These are phyloP conservation scores for Fusarium sacchari DNA, from an alignment of 2,329 filamentous ascomycete genomes.

Conservation along the genomic window DNA sequence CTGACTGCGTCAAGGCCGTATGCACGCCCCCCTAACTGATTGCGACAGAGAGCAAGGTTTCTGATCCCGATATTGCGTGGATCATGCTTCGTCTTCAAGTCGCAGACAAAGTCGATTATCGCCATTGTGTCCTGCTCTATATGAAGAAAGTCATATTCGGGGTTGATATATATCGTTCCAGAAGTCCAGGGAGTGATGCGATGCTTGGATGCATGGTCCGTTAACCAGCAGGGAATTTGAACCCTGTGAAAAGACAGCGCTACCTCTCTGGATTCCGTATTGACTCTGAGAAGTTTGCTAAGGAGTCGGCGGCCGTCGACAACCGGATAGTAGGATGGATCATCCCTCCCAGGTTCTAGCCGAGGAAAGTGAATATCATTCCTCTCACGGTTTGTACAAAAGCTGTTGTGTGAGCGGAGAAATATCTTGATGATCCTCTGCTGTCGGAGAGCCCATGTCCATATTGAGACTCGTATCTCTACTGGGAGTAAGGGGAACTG, in stretches of 20 bases:
- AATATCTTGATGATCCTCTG: neutral
- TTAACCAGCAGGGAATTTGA: neutral
- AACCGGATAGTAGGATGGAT: neutral
- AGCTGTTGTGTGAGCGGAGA: neutral
- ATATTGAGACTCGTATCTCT: neutral
- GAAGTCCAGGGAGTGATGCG: neutral
- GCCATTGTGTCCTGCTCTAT: neutral
- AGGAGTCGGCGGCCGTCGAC: neutral
- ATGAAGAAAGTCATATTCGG: neutral
- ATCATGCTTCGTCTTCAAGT: neutral
- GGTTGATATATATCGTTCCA: neutral
- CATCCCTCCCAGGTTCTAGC: neutral
- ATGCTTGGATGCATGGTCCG: neutral
- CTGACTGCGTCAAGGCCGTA: neutral
- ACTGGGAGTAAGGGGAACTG: neutral
- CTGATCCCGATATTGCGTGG: neutral
- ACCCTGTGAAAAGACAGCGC: neutral
- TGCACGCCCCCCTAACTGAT: rapidly evolving
- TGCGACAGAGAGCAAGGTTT: neutral
- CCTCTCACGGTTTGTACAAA: neutral
- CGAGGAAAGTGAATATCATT: neutral
- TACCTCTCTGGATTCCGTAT: neutral
- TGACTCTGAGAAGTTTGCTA: neutral
- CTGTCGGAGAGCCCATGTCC: neutral
- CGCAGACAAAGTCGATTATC: neutral